Evolutionary conservation across 192 early-diverging fungal species (phyloP).

Genomic region (Podila epicladia): DNA sequence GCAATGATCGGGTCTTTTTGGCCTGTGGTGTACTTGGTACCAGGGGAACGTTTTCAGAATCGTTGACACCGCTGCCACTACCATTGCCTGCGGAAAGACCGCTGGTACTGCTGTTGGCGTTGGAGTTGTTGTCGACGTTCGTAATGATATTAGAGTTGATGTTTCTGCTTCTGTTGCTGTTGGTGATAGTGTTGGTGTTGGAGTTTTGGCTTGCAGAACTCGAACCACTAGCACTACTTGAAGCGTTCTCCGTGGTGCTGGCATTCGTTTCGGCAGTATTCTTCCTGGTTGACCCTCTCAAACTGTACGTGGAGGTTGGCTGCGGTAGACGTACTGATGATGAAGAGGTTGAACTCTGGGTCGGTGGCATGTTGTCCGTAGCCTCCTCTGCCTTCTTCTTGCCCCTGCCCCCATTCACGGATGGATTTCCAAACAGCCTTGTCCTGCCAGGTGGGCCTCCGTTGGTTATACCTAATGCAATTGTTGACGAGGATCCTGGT

Average conservation of each 20-base stretch:
- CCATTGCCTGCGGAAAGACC: background rate
- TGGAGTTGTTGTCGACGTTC: background rate
- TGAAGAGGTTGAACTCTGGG: slow-evolving; percentile 3
- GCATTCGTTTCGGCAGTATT: background rate
- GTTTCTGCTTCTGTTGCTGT: background rate
- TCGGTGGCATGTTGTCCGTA: background rate
- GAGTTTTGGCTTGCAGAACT: background rate
- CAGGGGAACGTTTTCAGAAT: background rate
- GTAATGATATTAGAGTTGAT: slow-evolving; percentile 7
- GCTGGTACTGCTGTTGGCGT: background rate
- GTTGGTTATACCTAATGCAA: background rate
- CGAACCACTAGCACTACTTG: background rate
- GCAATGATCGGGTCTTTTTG: background rate
- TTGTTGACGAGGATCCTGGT: slow-evolving; percentile 4
- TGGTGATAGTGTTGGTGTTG: slow-evolving; percentile 3
- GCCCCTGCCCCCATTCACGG: slow-evolving; percentile 13
- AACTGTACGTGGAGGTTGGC: background rate
- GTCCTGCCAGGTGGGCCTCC: slow-evolving; percentile 1
- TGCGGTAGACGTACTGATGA: slow-evolving; percentile 6
- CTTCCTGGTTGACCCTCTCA: background rate
- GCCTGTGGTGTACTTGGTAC: background rate
- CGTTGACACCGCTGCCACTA: slow-evolving; percentile 2
- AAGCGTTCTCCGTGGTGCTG: background rate
- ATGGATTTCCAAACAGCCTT: slow-evolving; percentile 5
- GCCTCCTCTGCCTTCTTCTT: slow-evolving; percentile 3